Evolutionary conservation across 306 rosid species (phyloP), one percentile per base, ranked within the genome.

Genomic region (Pyrus communis): DNA sequence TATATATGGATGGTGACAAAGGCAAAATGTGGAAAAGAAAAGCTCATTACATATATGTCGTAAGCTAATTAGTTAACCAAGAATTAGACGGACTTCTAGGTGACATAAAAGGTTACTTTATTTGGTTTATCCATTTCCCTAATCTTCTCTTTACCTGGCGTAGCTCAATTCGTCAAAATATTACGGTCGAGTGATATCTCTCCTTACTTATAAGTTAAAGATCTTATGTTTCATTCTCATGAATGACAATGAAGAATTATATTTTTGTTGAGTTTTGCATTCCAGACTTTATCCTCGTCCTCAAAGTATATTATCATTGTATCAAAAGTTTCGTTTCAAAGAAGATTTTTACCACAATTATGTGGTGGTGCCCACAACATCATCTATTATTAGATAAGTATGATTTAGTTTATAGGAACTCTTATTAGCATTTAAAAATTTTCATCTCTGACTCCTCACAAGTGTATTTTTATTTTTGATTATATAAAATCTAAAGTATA

Each of bases 31-130:
- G 63, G 23, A 58, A 61, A 61, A 23, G 9, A 61, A 61, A 61
- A 27, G 4, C 19, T 61, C 14, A 31, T 19, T 9, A 64, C 23
- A 31, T 15, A 64, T 15, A 31, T 31, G 45, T 30, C 45, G 22
- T 15, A 31, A 31, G 22, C 25, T 18, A 64, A 64, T 8, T 18
- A 64, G 45, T 64, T 31, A 19, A 64, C 43, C 43, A 31, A 64
- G 40, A 35, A 64, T 64, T 45, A 31, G 45, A 31, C 69, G 23
- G 43, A 64, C 33, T 64, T n/a, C 69, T 30, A 64, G 69, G 69
- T 31, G 13, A 64, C 69, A 13, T 31, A 31, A 13, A 61, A 64
- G 12, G 14, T 30, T 18, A 64, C 22, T 64, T 64, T 64, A 12
- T 12, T 31, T 64, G 18, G 11, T 11, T 30, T 3, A 33, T 30